These are phyloP conservation scores for Tetrapisispora nanseiensis DNA, from an alignment of 805 yeast species.

Conservation along the genomic window DNA sequence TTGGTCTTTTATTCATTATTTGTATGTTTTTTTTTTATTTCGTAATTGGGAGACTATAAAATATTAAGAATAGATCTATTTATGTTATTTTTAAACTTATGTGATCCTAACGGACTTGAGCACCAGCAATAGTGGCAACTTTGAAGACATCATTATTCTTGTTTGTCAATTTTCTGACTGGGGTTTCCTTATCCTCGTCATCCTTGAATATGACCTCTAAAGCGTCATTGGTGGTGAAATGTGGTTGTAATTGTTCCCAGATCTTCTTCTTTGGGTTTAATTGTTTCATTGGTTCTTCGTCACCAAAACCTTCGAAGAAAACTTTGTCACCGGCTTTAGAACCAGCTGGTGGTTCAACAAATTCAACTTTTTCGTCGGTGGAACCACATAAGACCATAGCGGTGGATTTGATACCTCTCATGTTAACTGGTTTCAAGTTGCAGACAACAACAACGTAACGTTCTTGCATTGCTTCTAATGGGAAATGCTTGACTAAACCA, in stretches of 20 bases:
- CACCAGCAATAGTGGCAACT: slow-evolving; percentile 61
- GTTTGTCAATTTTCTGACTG: slow-evolving; percentile 59
- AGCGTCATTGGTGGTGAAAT: slow-evolving; percentile 68
- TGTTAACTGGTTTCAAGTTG: slow-evolving; percentile 92
- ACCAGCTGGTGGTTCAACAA: slow-evolving; percentile 89
- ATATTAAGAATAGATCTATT: no score
- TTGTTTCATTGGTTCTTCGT: slow-evolving; percentile 82
- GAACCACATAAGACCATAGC: slow-evolving; percentile 98
- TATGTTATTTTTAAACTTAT: background rate
- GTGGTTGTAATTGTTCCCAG: slow-evolving; percentile 93
- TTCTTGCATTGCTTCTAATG: slow-evolving; percentile 92
- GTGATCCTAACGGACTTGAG: slow-evolving; percentile 58
- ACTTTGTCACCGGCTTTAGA: slow-evolving; percentile 93
- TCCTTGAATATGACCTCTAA: slow-evolving; percentile 73
- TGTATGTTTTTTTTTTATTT: no score
- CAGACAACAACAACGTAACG: slow-evolving; percentile 86
- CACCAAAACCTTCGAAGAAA: slow-evolving; percentile 78
- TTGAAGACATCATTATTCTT: slow-evolving; percentile 69
- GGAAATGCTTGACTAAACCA: slow-evolving; percentile 82
- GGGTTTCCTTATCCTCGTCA: slow-evolving; percentile 57
- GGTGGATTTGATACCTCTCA: slow-evolving; percentile 92
- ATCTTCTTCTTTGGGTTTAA: slow-evolving; percentile 97
- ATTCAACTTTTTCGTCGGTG: slow-evolving; percentile 65
- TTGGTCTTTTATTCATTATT: no score
- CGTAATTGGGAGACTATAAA: no score